Evolutionary conservation across 2,329 filamentous ascomycete species (phyloP).

Genomic region (Daldinia sp.): DNA sequence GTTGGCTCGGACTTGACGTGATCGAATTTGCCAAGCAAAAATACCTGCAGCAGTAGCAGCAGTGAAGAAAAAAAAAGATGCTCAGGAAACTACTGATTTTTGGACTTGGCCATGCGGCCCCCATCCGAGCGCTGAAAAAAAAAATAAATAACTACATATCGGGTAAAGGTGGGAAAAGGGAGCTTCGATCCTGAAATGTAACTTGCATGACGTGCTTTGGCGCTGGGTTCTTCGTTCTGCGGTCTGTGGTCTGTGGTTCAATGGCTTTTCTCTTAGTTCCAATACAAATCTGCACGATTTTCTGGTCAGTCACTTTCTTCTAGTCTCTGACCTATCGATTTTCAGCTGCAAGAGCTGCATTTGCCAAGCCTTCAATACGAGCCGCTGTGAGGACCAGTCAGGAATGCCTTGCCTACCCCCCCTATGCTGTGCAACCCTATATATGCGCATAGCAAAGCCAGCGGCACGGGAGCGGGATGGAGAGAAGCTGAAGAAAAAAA

Average conservation of each 20-base stretch:
- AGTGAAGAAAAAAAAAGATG: conserved; percentile 1
- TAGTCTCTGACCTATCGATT: conserved; percentile 18
- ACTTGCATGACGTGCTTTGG: conserved; percentile 37
- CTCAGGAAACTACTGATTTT: conserved; percentile 7
- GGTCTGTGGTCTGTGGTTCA: conserved; percentile 5
- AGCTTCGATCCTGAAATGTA: background rate
- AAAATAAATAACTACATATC: background rate
- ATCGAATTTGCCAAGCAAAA: conserved; percentile 20
- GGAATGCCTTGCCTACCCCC: conserved; percentile 1
- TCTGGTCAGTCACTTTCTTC: background rate
- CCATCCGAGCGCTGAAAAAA: background rate
- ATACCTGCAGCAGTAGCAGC: background rate
- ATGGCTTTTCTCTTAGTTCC: conserved; percentile 12
- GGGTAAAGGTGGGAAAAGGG: conserved; percentile 19
- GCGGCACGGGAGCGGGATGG: background rate
- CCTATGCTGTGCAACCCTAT: conserved; percentile 33
- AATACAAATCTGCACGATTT: conserved; percentile 14
- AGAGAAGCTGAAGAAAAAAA: background rate
- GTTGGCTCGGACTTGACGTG: conserved; percentile 2
- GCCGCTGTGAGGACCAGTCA: conserved; percentile 24
- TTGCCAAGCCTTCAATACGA: conserved; percentile 42
- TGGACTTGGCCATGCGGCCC: background rate
- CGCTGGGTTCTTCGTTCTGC: conserved; percentile 6
- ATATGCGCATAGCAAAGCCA: background rate
- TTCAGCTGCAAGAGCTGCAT: conserved; percentile 31